These are phyloP conservation scores for Calonectria honghensis DNA, from an alignment of 2,329 filamentous ascomycete species.

Conservation along the genomic window DNA sequence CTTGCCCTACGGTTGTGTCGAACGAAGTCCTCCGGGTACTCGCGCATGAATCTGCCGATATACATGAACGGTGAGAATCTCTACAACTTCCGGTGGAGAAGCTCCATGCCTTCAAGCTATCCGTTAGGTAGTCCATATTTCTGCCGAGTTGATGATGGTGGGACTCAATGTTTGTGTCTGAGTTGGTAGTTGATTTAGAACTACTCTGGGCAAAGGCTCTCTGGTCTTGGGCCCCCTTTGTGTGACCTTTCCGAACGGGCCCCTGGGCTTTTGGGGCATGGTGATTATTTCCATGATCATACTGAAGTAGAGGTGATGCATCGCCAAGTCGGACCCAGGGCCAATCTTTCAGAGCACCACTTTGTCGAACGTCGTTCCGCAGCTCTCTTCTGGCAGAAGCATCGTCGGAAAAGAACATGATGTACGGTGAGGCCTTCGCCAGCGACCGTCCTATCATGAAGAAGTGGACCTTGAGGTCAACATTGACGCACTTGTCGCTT, in stretches of 20 bases:
- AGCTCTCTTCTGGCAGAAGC: background rate
- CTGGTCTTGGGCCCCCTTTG: background rate
- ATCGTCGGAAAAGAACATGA: slow-evolving; percentile 18
- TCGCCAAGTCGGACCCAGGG: background rate
- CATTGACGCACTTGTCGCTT: background rate
- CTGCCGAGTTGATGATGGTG: background rate
- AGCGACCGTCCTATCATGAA: slow-evolving; percentile 4
- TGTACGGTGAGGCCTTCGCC: background rate
- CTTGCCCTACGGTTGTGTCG: background rate
- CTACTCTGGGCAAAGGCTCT: background rate
- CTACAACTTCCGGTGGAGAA: slow-evolving; percentile 5
- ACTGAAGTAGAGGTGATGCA: slow-evolving; percentile 2
- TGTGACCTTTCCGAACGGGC: background rate
- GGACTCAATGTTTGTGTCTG: background rate
- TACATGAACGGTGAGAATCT: background rate
- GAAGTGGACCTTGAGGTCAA: background rate
- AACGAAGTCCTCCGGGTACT: background rate
- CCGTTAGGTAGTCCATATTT: background rate
- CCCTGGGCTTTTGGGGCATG: background rate
- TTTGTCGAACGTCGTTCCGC: slow-evolving; percentile 2
- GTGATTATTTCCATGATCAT: background rate
- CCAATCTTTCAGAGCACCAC: background rate
- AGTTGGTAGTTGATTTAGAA: background rate
- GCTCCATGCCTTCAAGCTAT: slow-evolving; percentile 11
- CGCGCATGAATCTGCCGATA: background rate